Percentiles rank a stretch among this genome's conserved stretches.
Conservation (phyloP, 768 basidiomycete species). For the Tricholomella constricta region DNA sequence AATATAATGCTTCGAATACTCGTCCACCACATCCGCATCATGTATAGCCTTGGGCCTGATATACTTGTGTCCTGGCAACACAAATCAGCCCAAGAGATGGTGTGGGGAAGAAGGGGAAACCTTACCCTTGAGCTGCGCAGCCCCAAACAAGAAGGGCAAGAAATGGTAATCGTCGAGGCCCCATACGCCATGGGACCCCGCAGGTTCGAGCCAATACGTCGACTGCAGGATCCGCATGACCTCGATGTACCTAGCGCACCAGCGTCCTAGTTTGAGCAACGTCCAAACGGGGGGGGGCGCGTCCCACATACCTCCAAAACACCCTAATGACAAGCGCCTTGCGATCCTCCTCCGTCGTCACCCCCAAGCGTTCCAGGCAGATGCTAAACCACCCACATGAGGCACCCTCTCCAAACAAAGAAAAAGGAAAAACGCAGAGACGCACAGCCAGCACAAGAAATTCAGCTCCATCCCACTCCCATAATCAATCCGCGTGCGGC, state of each 20-base stretch:
- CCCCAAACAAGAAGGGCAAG: slow-evolving; percentile 86
- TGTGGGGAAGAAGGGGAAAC: neutral
- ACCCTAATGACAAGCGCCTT: slow-evolving; percentile 76
- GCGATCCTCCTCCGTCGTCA: slow-evolving; percentile 66
- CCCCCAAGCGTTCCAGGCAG: slow-evolving; percentile 73
- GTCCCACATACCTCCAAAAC: slow-evolving; percentile 75
- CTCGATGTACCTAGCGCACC: slow-evolving; percentile 71
- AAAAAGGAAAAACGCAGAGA: slow-evolving; percentile 9
- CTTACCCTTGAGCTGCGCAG: slow-evolving; percentile 73
- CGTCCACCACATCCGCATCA: slow-evolving; percentile 86
- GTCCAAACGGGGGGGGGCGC: neutral
- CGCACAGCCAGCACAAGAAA: slow-evolving; percentile 95
- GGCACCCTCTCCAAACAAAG: too few species aligned
- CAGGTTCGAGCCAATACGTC: slow-evolving; percentile 96
- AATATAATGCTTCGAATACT: slow-evolving; percentile 92
- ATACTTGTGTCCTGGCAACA: slow-evolving; percentile 73
- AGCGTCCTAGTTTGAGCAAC: slow-evolving; percentile 26
- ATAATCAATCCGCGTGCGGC: slow-evolving; percentile 90
- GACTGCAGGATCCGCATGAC: slow-evolving; percentile 89
- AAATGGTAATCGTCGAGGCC: slow-evolving; percentile 98
- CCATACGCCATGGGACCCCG: slow-evolving; percentile 99
- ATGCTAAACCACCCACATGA: slow-evolving; percentile 51
- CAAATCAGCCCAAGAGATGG: neutral
- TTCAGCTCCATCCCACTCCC: slow-evolving; percentile 99
- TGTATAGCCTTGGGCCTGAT: slow-evolving; percentile 93